A percentile compares a stretch with the other conserved stretches of the same genome.
Conservation (phyloP, 140 eudicot genomes). For the Cichorium intybus region DNA sequence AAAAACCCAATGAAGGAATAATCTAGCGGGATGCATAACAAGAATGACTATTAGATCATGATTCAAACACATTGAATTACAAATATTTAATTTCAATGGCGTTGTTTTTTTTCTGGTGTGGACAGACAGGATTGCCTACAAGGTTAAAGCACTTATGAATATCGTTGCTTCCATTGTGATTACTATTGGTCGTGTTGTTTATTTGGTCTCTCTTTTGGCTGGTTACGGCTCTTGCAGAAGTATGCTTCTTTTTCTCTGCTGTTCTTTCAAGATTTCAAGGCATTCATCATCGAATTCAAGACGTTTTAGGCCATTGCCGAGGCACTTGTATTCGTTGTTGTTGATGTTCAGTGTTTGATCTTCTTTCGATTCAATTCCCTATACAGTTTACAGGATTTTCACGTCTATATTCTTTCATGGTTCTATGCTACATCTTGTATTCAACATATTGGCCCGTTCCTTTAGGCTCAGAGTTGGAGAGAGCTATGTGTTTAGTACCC, state of each 20-base stretch:
- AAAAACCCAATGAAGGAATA: no score
- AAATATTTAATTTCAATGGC: not conserved
- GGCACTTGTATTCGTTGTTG: no score
- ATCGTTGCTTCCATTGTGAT: conserved; percentile 52
- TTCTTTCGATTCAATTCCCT: not conserved
- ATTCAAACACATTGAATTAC: no score
- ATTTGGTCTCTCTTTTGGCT: conserved; percentile 54
- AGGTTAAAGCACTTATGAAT: conserved; percentile 63
- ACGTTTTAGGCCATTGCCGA: no score
- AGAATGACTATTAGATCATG: no score
- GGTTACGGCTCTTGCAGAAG: conserved; percentile 62
- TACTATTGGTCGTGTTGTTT: conserved; percentile 44
- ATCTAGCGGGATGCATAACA: no score
- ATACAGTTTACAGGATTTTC: conserved; percentile 57
- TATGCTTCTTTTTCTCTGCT: conserved; percentile 59
- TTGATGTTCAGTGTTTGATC: no score
- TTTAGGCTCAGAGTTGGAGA: conserved; percentile 60
- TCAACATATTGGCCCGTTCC: conserved; percentile 71
- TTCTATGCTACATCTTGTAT: conserved; percentile 57
- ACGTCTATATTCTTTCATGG: conserved; percentile 63
- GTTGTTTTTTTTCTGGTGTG: not conserved
- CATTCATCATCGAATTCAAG: not conserved
- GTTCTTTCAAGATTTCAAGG: conserved; percentile 61
- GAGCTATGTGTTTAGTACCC: conserved; percentile 65
- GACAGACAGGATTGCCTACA: conserved; percentile 53